These are phyloP conservation scores for Russula compacta DNA, from an alignment of 768 basidiomycete genomes.

Conservation along the genomic window DNA sequence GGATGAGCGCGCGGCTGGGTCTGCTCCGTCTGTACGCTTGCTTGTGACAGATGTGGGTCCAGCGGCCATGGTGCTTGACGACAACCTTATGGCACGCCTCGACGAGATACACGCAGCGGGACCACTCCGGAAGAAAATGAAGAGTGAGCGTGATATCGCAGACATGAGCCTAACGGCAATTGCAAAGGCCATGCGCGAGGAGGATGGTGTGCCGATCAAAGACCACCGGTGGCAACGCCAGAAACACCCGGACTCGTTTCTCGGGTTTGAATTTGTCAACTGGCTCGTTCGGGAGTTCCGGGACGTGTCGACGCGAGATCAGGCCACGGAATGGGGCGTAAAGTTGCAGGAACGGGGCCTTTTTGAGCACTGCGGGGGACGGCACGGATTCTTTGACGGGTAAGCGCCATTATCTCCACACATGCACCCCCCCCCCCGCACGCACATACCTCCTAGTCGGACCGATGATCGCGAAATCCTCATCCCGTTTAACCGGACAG, in stretches of 20 bases:
- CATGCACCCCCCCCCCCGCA: too few relatives aligned
- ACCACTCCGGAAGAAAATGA: constrained; percentile 71
- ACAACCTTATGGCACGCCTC: constrained; percentile 66
- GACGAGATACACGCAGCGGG: constrained; percentile 72
- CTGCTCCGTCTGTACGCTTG: constrained; percentile 58
- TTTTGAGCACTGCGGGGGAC: constrained; percentile 72
- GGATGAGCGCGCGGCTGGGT: constrained; percentile 40
- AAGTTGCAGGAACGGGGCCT: constrained; percentile 73
- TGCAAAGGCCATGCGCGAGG: constrained; percentile 79
- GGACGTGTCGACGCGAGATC: constrained; percentile 75
- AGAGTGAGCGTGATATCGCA: constrained; percentile 62
- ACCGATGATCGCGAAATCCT: neutral
- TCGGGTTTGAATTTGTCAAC: constrained; percentile 79
- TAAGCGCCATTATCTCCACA: constrained; percentile 27
- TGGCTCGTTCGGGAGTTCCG: constrained; percentile 91
- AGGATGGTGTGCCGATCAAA: constrained; percentile 76
- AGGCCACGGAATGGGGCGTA: constrained; percentile 71
- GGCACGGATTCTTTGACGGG: constrained; percentile 86
- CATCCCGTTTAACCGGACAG: constrained; percentile 29
- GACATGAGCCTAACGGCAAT: constrained; percentile 56
- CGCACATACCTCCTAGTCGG: neutral
- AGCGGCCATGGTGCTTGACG: constrained; percentile 69
- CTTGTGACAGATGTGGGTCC: constrained; percentile 82
- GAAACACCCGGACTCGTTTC: constrained; percentile 75
- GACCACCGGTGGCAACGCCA: constrained; percentile 74